Evolutionary conservation across 2,329 filamentous ascomycete genomes (phyloP).

Genomic region (Fusarium sp.): DNA sequence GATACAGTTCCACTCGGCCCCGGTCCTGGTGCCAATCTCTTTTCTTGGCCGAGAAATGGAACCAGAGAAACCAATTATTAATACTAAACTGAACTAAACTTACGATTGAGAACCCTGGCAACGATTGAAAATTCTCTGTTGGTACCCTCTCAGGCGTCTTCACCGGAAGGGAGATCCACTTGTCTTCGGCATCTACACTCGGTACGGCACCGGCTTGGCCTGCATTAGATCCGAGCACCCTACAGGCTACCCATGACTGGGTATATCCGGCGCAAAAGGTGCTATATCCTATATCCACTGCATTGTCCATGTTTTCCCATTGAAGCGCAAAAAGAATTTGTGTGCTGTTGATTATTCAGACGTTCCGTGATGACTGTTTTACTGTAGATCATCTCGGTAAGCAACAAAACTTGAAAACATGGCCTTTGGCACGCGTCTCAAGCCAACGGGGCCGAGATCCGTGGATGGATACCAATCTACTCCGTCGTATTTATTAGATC

Average conservation of each 20-base stretch:
- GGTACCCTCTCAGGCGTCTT: background rate
- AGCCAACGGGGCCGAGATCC: slow-evolving; percentile 37
- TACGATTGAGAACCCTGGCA: slow-evolving; percentile 33
- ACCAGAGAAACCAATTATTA: slow-evolving; percentile 27
- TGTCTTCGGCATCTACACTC: slow-evolving; percentile 40
- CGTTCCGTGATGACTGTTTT: slow-evolving; percentile 13
- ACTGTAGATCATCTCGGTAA: slow-evolving; percentile 21
- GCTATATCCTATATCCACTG: slow-evolving; percentile 41
- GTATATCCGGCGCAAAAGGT: slow-evolving; percentile 31
- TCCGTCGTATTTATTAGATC: background rate
- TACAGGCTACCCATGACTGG: background rate
- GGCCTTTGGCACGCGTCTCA: slow-evolving; percentile 24
- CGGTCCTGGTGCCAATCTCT: slow-evolving; percentile 28
- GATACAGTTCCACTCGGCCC: slow-evolving; percentile 11
- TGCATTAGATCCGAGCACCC: slow-evolving; percentile 10
- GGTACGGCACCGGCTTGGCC: slow-evolving; percentile 38
- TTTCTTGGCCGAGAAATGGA: slow-evolving; percentile 21
- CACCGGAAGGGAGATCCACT: slow-evolving; percentile 26
- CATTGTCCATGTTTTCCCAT: background rate
- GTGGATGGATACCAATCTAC: slow-evolving; percentile 7
- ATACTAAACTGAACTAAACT: slow-evolving; percentile 2
- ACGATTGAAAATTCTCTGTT: slow-evolving; percentile 23
- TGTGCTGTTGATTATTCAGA: slow-evolving; percentile 14
- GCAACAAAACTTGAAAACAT: slow-evolving; percentile 5
- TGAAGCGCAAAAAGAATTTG: background rate